Conservation (phyloP, 2,329 filamentous ascomycete species). For the Colletotrichum truncatum region DNA sequence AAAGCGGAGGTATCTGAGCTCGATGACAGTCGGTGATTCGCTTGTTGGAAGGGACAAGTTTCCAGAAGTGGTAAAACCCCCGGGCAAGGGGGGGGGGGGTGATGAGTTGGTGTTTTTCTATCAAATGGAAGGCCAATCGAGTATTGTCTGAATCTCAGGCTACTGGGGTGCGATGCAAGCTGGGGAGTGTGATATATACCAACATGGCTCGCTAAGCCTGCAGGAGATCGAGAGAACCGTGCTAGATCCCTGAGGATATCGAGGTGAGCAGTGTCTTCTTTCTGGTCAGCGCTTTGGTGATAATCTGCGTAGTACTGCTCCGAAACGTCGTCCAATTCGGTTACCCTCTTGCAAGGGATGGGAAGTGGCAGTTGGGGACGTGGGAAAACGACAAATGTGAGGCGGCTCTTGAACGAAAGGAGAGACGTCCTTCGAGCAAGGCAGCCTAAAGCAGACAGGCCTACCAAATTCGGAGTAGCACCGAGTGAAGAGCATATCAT, state of each 20-base stretch:
- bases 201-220: conserved; percentile 13
- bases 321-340: not conserved
- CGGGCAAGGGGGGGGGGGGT: not conserved
- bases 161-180: not conserved
- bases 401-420: not conserved
- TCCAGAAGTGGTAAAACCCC: conserved; percentile 13
- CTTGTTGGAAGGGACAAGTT: not conserved
- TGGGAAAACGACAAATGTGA: not conserved
- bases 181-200: not conserved
- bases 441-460: not conserved
- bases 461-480: conserved; percentile 10
- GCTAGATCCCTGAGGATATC: conserved; percentile 8
- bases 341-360: not conserved
- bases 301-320: not conserved
- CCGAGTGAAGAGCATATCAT: not conserved
- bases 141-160: conserved; percentile 1
- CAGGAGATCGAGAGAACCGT: conserved; percentile 25
- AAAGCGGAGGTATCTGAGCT: conserved; percentile 1
- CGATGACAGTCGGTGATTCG: not conserved
- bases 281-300: not conserved
- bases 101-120: conserved; percentile 3
- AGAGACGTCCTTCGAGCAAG: not conserved
- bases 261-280: not conserved
- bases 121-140: conserved; percentile 24
- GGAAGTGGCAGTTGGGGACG: not conserved